Conservation (phyloP, 2,329 filamentous ascomycete genomes). For the Ceratocystis ficicola region DNA sequence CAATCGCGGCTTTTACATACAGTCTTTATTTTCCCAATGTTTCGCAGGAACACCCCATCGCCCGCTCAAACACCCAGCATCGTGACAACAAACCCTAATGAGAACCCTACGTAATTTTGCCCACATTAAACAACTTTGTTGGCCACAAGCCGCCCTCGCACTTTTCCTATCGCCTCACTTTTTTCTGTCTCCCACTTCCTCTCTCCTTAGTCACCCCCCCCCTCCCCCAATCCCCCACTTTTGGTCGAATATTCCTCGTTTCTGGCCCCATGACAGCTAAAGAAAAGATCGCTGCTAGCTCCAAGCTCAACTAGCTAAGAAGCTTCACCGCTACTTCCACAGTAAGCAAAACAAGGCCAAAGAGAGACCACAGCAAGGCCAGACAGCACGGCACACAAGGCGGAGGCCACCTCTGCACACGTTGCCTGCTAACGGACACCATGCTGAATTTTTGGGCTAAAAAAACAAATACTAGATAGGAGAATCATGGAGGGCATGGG, state of each 20-base stretch:
- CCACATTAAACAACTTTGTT: neutral
- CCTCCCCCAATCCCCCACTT: neutral
- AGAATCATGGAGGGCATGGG: neutral
- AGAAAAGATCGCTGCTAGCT: neutral
- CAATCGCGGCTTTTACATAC: no score
- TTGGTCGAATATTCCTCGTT: conserved; percentile 2
- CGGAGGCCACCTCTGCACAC: neutral
- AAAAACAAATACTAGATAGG: neutral
- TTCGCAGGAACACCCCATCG: no score
- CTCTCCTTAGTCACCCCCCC: neutral
- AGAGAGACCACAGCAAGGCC: neutral
- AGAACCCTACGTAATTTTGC: neutral
- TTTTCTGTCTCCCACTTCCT: neutral
- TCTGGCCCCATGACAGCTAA: conserved; percentile 5
- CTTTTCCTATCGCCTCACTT: neutral
- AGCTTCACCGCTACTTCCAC: conserved; percentile 11
- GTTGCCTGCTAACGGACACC: neutral
- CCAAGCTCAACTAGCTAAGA: conserved; percentile 5
- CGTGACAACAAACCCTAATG: neutral
- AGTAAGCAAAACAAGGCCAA: neutral
- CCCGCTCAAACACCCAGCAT: no score
- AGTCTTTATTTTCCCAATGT: neutral
- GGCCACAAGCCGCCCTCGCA: neutral
- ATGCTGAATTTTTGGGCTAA: neutral
- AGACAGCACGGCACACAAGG: neutral